Conservation (phyloP, 495 filamentous ascomycete genomes). For the Penicillium lividum region DNA sequence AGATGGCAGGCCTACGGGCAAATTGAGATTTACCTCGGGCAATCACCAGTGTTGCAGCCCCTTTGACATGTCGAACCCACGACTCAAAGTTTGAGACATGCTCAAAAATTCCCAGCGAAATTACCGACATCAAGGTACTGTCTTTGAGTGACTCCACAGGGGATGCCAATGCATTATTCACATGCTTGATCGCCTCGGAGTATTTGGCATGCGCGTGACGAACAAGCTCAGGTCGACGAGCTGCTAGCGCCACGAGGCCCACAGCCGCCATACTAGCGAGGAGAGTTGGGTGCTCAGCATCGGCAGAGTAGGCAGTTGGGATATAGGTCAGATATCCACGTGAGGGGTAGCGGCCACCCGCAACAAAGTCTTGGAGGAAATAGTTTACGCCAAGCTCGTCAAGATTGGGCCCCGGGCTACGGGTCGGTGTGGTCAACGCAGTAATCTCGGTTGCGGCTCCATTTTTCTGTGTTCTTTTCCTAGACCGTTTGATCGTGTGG, state of each 20-base stretch:
- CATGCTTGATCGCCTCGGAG: slow-evolving; percentile 37
- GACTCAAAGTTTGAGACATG: slow-evolving; percentile 45
- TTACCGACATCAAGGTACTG: slow-evolving; percentile 58
- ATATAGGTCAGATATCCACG: slow-evolving; percentile 40
- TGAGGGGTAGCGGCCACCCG: slow-evolving; percentile 13
- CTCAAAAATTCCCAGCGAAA: slow-evolving; percentile 61
- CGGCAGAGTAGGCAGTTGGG: slow-evolving; percentile 20
- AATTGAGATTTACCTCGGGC: slow-evolving; percentile 54
- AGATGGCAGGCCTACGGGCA: slow-evolving; percentile 39
- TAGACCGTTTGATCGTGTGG: slow-evolving; percentile 29
- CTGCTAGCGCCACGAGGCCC: slow-evolving; percentile 44
- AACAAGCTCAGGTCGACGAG: slow-evolving; percentile 35
- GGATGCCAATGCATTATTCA: slow-evolving; percentile 51
- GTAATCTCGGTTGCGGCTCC: not conserved
- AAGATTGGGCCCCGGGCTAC: slow-evolving; percentile 11
- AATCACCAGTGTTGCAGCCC: slow-evolving; percentile 50
- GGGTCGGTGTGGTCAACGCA: not conserved
- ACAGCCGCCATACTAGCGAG: slow-evolving; percentile 45
- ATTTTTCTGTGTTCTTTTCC: slow-evolving; percentile 10
- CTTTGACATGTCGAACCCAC: slow-evolving; percentile 57
- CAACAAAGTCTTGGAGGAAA: slow-evolving; percentile 40
- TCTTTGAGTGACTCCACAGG: slow-evolving; percentile 56
- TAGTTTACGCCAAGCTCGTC: slow-evolving; percentile 35
- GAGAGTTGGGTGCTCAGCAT: slow-evolving; percentile 35
- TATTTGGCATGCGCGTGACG: slow-evolving; percentile 42